phyloP scores from a whole-genome alignment of 2,329 filamentous ascomycete genomes.

The Elsinoe perseae region DNA sequence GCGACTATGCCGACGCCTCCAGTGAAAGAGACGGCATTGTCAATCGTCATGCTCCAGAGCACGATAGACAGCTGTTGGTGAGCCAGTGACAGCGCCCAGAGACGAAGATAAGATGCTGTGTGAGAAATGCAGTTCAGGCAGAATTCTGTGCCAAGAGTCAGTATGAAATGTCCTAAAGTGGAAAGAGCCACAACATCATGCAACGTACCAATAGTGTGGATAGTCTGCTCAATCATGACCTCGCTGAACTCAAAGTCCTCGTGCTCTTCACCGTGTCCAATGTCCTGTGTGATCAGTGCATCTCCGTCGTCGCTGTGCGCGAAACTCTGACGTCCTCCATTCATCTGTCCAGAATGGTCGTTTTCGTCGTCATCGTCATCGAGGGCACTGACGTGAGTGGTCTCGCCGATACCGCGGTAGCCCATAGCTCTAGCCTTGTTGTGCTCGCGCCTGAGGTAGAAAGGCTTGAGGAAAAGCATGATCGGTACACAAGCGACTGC shows the following conservation, averaged over 20 bases:
- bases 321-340: conserved; percentile 56
- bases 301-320: conserved; percentile 68
- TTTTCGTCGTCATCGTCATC: conserved; percentile 77
- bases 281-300: conserved; percentile 82
- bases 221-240: conserved; percentile 97
- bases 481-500: conserved; percentile 83
- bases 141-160: conserved; percentile 59
- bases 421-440: conserved; percentile 80
- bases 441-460: conserved; percentile 90
- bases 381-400: conserved; percentile 75
- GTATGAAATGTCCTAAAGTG: conserved; percentile 14
- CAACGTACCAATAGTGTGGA: conserved; percentile 87
- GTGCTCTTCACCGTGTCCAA: conserved; percentile 67
- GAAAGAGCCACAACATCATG: not conserved
- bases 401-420: conserved; percentile 89
- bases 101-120: conserved; percentile 94
- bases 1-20: conserved; percentile 67
- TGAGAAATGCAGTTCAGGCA: conserved; percentile 98
- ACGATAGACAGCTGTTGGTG: conserved; percentile 97
- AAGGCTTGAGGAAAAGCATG: conserved; percentile 87
- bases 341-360: conserved; percentile 42
- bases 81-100: conserved; percentile 93
- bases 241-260: conserved; percentile 97
- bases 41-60: conserved; percentile 93
- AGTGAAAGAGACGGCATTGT: conserved; percentile 59